phyloP scores from a whole-genome alignment of 176 grass and related monocot species.

The Hordeum marinum region DNA sequence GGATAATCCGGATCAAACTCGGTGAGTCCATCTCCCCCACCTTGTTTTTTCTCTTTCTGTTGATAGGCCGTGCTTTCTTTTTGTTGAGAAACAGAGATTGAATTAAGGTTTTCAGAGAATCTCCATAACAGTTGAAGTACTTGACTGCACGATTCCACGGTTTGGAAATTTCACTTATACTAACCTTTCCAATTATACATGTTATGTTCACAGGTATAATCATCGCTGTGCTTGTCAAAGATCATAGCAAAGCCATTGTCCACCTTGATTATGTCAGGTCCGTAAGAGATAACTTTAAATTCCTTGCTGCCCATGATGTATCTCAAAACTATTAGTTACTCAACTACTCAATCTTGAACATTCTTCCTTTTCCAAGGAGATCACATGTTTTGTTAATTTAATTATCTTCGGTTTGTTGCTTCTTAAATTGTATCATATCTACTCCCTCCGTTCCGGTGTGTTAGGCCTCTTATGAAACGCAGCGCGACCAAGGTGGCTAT shows the following conservation, averaged over 20 bases:
- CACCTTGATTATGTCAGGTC: neutral
- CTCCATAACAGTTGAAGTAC: neutral
- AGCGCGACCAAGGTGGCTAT: too few relatives aligned
- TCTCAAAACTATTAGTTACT: too few relatives aligned
- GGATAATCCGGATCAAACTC: neutral
- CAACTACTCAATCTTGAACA: too few relatives aligned
- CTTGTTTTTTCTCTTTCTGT: too few relatives aligned
- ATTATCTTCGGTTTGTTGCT: too few relatives aligned
- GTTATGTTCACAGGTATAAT: neutral
- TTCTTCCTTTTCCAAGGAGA: too few relatives aligned
- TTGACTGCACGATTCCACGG: neutral
- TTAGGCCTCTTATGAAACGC: too few relatives aligned
- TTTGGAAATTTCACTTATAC: neutral
- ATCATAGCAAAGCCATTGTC: neutral
- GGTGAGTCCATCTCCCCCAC: neutral
- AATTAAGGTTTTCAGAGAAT: neutral
- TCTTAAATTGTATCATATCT: too few relatives aligned
- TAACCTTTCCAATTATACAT: neutral
- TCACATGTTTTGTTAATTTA: too few relatives aligned
- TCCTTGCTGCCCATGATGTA: too few relatives aligned
- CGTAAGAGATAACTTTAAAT: neutral
- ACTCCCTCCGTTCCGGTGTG: too few relatives aligned
- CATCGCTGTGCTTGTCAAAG: neutral
- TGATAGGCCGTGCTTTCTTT: neutral
- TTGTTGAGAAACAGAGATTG: neutral